A percentile compares a stretch with the other conserved stretches of the same genome.
These are phyloP conservation scores for Penicillium antarcticum DNA, from an alignment of 495 filamentous ascomycete species.

Conservation along the genomic window DNA sequence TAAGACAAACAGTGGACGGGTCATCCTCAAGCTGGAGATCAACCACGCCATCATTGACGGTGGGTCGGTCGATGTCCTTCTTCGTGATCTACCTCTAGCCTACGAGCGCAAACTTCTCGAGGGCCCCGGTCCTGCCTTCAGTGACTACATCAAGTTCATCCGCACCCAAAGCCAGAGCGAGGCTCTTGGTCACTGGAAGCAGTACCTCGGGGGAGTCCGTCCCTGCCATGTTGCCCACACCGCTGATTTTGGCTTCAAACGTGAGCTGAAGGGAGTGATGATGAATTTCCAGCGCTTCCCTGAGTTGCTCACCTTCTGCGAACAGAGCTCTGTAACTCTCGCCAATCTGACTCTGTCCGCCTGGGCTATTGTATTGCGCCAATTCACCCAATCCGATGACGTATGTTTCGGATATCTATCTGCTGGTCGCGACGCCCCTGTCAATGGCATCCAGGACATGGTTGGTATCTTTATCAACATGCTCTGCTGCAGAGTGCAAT, in stretches of 20 bases:
- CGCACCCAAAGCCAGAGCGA: conserved; percentile 28
- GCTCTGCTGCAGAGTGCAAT: conserved; percentile 50
- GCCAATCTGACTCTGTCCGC: conserved; percentile 51
- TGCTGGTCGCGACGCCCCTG: conserved; percentile 47
- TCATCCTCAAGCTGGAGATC: conserved; percentile 53
- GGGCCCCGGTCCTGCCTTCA: conserved; percentile 48
- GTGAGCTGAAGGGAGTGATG: conserved; percentile 27
- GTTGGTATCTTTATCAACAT: conserved; percentile 57
- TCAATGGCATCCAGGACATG: conserved; percentile 49
- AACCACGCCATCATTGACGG: conserved; percentile 54
- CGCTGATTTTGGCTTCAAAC: conserved; percentile 4
- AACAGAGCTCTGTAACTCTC: conserved; percentile 44
- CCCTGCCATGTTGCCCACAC: conserved; percentile 23
- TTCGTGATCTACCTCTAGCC: conserved; percentile 41
- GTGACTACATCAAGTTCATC: conserved; percentile 54
- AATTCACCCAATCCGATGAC: conserved; percentile 49
- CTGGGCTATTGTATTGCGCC: conserved; percentile 55
- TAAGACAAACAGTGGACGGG: conserved; percentile 32
- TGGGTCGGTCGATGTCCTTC: conserved; percentile 37
- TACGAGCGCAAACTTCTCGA: conserved; percentile 39
- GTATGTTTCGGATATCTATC: conserved; percentile 58
- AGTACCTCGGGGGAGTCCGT: conserved; percentile 24
- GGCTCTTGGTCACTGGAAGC: conserved; percentile 48
- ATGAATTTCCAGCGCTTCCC: conserved; percentile 37
- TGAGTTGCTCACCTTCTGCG: conserved; percentile 45